Evolutionary conservation across 1,139 yeast species (phyloP), one percentile per base, ranked within the genome.

Genomic region (Magnusiomyces fungicola): DNA sequence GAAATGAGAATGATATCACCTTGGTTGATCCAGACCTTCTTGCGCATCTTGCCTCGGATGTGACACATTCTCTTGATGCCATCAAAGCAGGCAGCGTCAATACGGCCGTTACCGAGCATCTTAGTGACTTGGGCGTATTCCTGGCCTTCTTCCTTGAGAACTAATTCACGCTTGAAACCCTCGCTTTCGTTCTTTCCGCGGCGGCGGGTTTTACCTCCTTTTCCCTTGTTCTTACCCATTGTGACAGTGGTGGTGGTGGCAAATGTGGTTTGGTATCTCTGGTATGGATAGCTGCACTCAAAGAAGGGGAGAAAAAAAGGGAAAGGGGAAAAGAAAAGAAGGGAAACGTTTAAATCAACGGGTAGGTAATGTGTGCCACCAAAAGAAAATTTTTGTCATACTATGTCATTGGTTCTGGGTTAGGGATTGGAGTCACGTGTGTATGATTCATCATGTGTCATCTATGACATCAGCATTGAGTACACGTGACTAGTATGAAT

Each of bases 11-110:
- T 89, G 61, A 94, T 94, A 67, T 94, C 99, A 72, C 98, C 98
- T 71, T 89, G 97, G 43, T 88, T 86, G 88, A 94, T 90, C 99
- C 99, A 94, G 55, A 90, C 97, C 80, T 92, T 92, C 83, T 94
- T 94, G 79, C 99, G 86, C 74, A 94, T 80, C 70, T 94, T 94
- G 61, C 99, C 99, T 77, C 99, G 86, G 65, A 94, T 94, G 68
- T 92, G 98, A 19, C 96, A 97, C 80, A 88, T 79, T 75, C 99
- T 83, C 68, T 83, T 88, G 60, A 76, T 75, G 57, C 96, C 96
- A 66, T 94, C 98, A 65, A 92, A 94, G 72, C 98, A 94, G 50
- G 81, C 70, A 51, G 95, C 97, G 69, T 90, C 96, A 50, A 94
- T 81, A 71, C 98, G 82, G 60, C 98, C 98, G 67, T 90, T 90